Percentiles rank a stretch among this genome's conserved stretches.
Evolutionary conservation across 257 asterid genomes (phyloP).

Genomic region (Dorcoceras hygrometricum): DNA sequence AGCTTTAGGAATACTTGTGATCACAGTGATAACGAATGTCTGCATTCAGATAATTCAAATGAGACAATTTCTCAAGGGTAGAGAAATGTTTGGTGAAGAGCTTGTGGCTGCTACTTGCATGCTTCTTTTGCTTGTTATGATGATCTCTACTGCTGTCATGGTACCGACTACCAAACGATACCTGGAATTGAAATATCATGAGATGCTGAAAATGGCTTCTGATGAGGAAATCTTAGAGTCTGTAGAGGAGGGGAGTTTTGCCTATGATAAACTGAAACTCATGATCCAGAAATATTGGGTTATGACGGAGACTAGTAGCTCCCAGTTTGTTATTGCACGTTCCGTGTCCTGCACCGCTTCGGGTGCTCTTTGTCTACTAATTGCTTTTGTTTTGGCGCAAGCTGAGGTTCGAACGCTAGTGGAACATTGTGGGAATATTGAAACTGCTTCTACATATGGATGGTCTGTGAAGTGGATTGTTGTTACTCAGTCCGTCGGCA

Average conservation of each 20-base stretch:
- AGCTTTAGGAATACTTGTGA: conserved; percentile 16
- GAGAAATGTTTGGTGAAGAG: neutral
- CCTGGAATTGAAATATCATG: conserved; percentile 27
- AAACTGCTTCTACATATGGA: conserved; percentile 17
- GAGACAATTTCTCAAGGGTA: neutral
- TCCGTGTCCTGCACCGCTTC: conserved; percentile 23
- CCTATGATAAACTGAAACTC: conserved; percentile 15
- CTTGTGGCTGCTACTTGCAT: neutral
- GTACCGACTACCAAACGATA: conserved; percentile 30
- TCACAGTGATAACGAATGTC: conserved; percentile 14
- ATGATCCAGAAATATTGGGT: conserved; percentile 28
- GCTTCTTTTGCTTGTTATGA: neutral
- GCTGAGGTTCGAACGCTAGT: conserved; percentile 14
- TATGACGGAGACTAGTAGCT: conserved; percentile 35
- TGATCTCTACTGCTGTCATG: conserved; percentile 2
- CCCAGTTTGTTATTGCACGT: conserved; percentile 35
- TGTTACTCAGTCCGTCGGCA: conserved; percentile 22
- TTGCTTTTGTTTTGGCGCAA: conserved; percentile 11
- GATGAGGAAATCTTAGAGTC: neutral
- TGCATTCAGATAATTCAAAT: conserved; percentile 3
- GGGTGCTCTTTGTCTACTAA: conserved; percentile 26
- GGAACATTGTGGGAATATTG: too few relatives aligned
- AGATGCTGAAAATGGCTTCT: conserved; percentile 18
- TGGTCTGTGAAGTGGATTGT: conserved; percentile 35
- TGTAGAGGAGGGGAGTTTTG: conserved; percentile 5